Conservation (phyloP, 2,329 filamentous ascomycete species). For the Neurospora sp. region DNA sequence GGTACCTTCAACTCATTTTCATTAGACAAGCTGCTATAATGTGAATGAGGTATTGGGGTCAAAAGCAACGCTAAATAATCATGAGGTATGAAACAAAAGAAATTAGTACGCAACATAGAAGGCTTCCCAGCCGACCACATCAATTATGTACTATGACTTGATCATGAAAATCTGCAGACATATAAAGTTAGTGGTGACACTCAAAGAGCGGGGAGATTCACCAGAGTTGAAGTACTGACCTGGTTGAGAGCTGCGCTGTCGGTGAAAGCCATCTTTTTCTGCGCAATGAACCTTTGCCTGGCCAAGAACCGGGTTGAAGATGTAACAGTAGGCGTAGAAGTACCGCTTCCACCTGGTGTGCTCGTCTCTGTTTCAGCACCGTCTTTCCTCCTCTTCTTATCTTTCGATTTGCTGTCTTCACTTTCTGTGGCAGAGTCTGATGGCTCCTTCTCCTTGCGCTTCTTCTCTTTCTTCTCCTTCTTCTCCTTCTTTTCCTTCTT, state of each 20-base stretch:
- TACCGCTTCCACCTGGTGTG: constrained; percentile 19
- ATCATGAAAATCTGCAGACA: constrained; percentile 56
- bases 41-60: neutral
- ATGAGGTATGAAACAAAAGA: neutral
- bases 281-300: constrained; percentile 72
- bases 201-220: neutral
- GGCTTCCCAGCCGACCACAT: neutral
- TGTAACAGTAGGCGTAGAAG: constrained; percentile 29
- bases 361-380: constrained; percentile 4
- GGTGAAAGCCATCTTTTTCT: constrained; percentile 75
- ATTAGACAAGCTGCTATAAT: neutral
- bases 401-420: constrained; percentile 17
- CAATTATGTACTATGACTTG: constrained; percentile 29
- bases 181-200: constrained; percentile 5
- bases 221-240: constrained; percentile 36
- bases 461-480: constrained; percentile 40
- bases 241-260: constrained; percentile 79
- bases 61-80: neutral
- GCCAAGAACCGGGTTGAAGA: constrained; percentile 58
- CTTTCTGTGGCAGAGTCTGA: constrained; percentile 19
- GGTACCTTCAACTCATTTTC: neutral
- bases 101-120: neutral
- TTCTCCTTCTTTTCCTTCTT: constrained; percentile 28
- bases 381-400: constrained; percentile 17
- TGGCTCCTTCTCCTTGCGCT: constrained; percentile 26